Evolutionary conservation across 2,329 filamentous ascomycete species (phyloP).

Genomic region (Colletotrichum sp.): DNA sequence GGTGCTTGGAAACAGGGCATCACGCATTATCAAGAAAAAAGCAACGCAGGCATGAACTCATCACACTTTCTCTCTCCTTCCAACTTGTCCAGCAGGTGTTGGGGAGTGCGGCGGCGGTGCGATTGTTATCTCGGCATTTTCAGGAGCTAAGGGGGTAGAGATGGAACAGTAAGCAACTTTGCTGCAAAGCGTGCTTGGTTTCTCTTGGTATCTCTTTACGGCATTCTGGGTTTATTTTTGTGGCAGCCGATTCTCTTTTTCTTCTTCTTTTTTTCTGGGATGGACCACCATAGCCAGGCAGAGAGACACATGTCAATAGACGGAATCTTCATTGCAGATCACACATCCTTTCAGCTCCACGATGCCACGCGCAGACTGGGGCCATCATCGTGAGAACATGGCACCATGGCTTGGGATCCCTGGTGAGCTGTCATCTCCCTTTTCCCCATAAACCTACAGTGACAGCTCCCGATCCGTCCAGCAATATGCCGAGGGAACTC

Average conservation of each 20-base stretch:
- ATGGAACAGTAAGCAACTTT: not conserved
- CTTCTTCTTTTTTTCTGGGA: not conserved
- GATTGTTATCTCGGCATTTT: slow-evolving; percentile 20
- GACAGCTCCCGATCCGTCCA: not conserved
- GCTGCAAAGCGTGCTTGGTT: slow-evolving; percentile 13
- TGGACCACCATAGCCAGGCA: not conserved
- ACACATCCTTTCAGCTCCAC: not conserved
- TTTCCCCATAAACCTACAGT: not conserved
- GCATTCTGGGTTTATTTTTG: not conserved
- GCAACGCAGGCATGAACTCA: slow-evolving; percentile 12
- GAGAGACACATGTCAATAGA: slow-evolving; percentile 11
- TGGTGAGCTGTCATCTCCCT: not conserved
- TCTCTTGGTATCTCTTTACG: not conserved
- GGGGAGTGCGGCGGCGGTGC: slow-evolving; percentile 17
- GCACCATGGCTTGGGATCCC: not conserved
- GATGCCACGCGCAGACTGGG: not conserved
- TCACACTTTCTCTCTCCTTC: slow-evolving; percentile 16
- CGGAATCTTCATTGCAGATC: slow-evolving; percentile 3
- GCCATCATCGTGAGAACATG: slow-evolving; percentile 10
- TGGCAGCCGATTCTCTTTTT: not conserved
- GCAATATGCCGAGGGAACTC: not conserved
- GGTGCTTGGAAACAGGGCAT: not conserved
- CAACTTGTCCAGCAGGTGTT: slow-evolving; percentile 18
- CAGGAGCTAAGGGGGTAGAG: slow-evolving; percentile 15
- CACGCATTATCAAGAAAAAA: not conserved